Percentiles rank a stretch among this genome's conserved stretches.
Evolutionary conservation across 78 protist genomes (phyloP).

Genomic region (Polysphondylium violaceum): DNA sequence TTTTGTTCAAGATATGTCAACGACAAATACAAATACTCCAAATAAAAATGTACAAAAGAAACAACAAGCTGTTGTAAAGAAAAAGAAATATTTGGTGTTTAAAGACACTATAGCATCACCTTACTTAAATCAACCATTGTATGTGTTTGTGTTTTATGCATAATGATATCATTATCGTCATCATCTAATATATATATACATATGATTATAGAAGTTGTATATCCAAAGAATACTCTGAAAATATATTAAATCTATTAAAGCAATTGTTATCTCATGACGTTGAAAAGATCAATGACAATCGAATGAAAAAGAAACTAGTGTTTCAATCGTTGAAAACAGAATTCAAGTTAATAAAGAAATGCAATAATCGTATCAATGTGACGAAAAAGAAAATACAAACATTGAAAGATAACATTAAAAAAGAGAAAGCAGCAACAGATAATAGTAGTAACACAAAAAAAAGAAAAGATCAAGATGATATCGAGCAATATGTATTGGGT

Average conservation of each 20-base stretch:
- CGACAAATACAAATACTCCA: too few species aligned
- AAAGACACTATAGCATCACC: conserved; percentile 34
- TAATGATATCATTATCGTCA: background rate
- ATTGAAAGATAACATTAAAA: background rate
- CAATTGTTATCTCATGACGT: background rate
- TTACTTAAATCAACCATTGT: background rate
- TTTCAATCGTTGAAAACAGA: background rate
- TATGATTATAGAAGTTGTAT: background rate
- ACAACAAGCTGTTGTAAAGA: background rate
- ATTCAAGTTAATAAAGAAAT: background rate
- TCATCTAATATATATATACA: background rate
- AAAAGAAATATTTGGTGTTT: conserved; percentile 7
- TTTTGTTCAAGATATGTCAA: too few species aligned
- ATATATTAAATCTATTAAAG: background rate
- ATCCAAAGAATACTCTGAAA: conserved; percentile 11
- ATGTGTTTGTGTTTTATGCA: background rate
- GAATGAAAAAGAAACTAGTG: background rate
- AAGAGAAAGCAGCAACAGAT: background rate
- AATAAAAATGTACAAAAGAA: background rate
- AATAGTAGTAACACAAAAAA: background rate
- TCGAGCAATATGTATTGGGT: background rate
- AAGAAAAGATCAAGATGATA: background rate
- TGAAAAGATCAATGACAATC: background rate
- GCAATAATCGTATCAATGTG: background rate
- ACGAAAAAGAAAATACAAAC: background rate